Base-by-base conservation (phyloP, 371 early-diverging fungal genomes). In the Entomophthora muscae region DNA sequence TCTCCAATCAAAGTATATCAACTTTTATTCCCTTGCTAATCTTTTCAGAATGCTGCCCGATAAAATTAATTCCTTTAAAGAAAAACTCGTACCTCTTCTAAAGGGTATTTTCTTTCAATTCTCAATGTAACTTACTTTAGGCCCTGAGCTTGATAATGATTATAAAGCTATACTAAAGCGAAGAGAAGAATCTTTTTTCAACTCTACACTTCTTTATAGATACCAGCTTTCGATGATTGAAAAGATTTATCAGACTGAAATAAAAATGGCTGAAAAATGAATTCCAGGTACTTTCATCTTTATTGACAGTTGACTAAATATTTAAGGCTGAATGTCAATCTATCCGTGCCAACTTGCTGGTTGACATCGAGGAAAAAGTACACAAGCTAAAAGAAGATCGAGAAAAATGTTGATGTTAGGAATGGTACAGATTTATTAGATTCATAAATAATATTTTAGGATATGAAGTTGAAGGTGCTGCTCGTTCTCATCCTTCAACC, bases 331-430 rank as follows among this genome's bases (percentile, higher is more conserved):
- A 55, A 26, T 22, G 22, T 13, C 56, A 55, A 55, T 12, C 12
- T 26, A 55, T 55, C 56, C 56, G 56, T 13, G 22, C 56, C 28
- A 24, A 22, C 22, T 26, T 55, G 10, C n/a, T 55, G 28, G 22
- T 55, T 24, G 56, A 55, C 10, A 55, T 55, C 10, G 56, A 55
- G n/a, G 56, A 55, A 7, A 55, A 55, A 27, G 12, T 55, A 55
- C 56, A 55, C 10, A 55, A 55, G 26, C 56, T 55, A 55, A 55
- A 55, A n/a, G 56, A 55, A 55, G 56, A 55, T 22, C 3, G 26
- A 55, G 56, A 55, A 55, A 55, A 55, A 24, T n/a, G 26, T 55
- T 12, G 56, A 55, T 55, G 28, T 55, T 24, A 55, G 56, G 12
- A 55, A 26, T 55, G 56, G 56, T 55, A 22, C 12, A n/a, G 22